Percentiles rank a stretch among this genome's conserved stretches.
phyloP scores from a whole-genome alignment of 768 basidiomycete species.

The Lentinus brumalis region DNA sequence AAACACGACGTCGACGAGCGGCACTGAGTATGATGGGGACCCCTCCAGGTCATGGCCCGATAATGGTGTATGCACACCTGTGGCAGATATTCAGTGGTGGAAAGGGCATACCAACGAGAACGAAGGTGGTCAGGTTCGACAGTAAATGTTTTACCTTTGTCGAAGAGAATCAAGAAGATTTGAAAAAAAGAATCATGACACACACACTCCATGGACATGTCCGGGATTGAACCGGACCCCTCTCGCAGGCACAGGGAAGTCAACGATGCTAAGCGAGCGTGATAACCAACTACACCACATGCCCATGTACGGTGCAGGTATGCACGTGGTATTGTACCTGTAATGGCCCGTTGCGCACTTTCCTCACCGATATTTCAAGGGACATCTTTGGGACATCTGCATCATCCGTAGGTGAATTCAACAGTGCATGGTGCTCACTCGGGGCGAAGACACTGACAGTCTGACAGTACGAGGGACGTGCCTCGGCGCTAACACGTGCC shows the following conservation, averaged over 20 bases:
- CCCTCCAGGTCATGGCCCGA: too few species aligned
- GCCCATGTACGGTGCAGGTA: not conserved
- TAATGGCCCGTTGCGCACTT: not conserved
- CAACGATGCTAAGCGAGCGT: conserved; percentile 19
- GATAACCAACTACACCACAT: conserved; percentile 24
- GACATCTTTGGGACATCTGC: not conserved
- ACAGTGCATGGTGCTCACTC: not conserved
- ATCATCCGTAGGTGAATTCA: too few species aligned
- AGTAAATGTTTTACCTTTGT: too few species aligned
- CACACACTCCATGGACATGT: not conserved
- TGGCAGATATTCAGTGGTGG: too few species aligned
- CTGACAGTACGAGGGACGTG: not conserved
- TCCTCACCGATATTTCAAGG: too few species aligned
- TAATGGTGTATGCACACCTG: too few species aligned
- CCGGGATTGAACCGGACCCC: conserved; percentile 21
- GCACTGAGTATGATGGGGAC: too few species aligned
- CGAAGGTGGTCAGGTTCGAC: too few species aligned
- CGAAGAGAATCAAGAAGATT: not conserved
- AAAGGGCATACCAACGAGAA: too few species aligned
- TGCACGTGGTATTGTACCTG: not conserved
- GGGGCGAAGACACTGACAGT: not conserved
- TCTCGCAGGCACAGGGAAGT: conserved; percentile 9
- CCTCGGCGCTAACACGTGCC: conserved; percentile 3
- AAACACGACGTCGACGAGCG: too few species aligned
- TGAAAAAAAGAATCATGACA: not conserved